A percentile compares a stretch with the other conserved stretches of the same genome.
Conservation (phyloP, 1,284 basidiomycete genomes). For the Cryptococcus maquisensis region DNA sequence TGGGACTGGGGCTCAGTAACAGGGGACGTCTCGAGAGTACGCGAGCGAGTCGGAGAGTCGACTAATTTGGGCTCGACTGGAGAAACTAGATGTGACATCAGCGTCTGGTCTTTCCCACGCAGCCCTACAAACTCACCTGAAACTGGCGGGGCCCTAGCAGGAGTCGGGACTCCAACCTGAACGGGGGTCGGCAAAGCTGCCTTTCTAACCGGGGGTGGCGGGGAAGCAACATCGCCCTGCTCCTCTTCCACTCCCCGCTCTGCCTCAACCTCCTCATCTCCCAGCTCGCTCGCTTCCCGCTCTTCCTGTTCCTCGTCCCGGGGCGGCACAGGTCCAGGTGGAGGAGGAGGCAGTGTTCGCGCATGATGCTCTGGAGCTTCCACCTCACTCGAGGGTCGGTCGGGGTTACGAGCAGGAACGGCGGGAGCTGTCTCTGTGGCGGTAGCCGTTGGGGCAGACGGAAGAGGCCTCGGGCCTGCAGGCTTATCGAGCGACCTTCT, state of each 20-base stretch:
- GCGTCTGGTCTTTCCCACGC: not conserved
- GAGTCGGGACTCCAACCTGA: constrained; percentile 9
- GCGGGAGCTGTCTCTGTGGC: not conserved
- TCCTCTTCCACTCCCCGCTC: constrained; percentile 9
- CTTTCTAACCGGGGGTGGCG: constrained; percentile 9
- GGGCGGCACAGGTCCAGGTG: constrained; percentile 20
- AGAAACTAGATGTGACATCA: not conserved
- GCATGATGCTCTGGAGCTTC: not conserved
- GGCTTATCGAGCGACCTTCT: constrained; percentile 13
- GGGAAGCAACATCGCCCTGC: constrained; percentile 18
- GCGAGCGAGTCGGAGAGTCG: constrained; percentile 11
- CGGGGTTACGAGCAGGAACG: not conserved
- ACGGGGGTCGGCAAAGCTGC: constrained; percentile 14
- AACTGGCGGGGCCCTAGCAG: constrained; percentile 2
- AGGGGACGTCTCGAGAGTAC: not conserved
- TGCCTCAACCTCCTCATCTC: constrained; percentile 14
- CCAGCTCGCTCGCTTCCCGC: constrained; percentile 13
- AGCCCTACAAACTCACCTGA: constrained; percentile 7
- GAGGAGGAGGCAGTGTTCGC: constrained; percentile 18
- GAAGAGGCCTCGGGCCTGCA: constrained; percentile 20
- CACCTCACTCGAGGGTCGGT: not conserved
- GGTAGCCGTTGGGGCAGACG: constrained; percentile 15
- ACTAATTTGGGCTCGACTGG: not conserved
- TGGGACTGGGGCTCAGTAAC: not conserved
- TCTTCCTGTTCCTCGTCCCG: constrained; percentile 31